phyloP scores from a whole-genome alignment of 228 moss, liverwort and hornwort genomes.

The Sphagnum fallax region DNA sequence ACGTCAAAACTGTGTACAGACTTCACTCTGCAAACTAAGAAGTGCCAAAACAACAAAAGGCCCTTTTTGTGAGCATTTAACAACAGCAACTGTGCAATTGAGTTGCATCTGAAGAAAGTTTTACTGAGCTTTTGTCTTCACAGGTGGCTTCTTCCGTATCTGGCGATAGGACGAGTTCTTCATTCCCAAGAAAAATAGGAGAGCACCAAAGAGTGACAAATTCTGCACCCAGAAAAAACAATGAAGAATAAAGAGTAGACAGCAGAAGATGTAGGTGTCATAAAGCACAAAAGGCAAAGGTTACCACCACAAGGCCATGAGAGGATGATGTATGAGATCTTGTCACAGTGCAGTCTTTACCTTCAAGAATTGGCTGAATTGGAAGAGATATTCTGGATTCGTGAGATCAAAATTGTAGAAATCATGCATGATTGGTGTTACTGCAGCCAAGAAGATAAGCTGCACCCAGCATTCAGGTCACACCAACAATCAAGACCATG shows the following conservation, averaged over 20 bases:
- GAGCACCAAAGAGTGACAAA: conserved; percentile 75
- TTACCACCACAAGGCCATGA: no score
- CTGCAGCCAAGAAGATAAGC: conserved; percentile 81
- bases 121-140: conserved; percentile 65
- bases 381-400: conserved; percentile 73
- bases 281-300: no score
- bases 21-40: no score
- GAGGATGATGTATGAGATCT: no score
- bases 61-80: no score
- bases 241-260: not conserved
- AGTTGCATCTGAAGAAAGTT: no score
- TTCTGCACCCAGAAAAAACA: conserved; percentile 51
- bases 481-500: no score
- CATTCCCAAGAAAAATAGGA: conserved; percentile 85
- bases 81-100: no score
- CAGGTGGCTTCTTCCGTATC: conserved; percentile 49
- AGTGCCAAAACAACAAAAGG: no score
- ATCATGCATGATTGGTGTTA: conserved; percentile 92
- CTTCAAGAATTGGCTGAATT: conserved; percentile 94
- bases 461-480: conserved; percentile 9
- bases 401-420: conserved; percentile 92
- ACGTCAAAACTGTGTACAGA: no score
- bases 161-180: conserved; percentile 63
- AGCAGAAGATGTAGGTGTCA: not conserved
- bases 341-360: conserved; percentile 10